Conservation (phyloP, 192 early-diverging fungal genomes). For the Glomus cerebriforme region DNA sequence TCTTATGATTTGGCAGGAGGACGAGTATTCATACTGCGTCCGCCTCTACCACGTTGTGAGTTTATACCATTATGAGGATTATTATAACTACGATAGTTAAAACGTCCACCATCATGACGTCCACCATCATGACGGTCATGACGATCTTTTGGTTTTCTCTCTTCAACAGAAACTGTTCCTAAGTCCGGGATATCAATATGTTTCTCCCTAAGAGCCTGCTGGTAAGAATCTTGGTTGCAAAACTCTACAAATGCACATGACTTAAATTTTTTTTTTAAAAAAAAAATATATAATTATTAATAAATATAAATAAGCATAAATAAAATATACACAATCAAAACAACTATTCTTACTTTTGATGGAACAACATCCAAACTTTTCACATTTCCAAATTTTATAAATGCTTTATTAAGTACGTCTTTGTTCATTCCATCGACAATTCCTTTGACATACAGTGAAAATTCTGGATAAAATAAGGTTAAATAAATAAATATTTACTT, state of each 20-base stretch:
- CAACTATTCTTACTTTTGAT: not conserved
- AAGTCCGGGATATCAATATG: slow-evolving; percentile 44
- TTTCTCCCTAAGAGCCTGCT: slow-evolving; percentile 60
- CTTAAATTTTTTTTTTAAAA: slow-evolving; percentile 35
- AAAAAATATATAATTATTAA: not conserved
- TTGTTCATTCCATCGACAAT: slow-evolving; percentile 54
- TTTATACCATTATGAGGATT: not conserved
- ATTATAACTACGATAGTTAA: not conserved
- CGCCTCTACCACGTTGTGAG: not conserved
- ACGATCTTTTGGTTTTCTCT: slow-evolving; percentile 35
- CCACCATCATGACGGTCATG: not conserved
- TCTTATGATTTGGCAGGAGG: slow-evolving; percentile 12
- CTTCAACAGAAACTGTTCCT: slow-evolving; percentile 50
- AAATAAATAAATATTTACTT: not conserved
- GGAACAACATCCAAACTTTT: slow-evolving; percentile 57
- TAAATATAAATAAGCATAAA: not conserved
- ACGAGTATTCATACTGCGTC: not conserved
- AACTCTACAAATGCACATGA: slow-evolving; percentile 75
- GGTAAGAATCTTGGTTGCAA: slow-evolving; percentile 56
- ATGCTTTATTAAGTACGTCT: slow-evolving; percentile 55
- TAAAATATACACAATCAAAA: not conserved
- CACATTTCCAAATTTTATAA: slow-evolving; percentile 61
- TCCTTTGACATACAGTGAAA: slow-evolving; percentile 66
- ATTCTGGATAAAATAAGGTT: slow-evolving; percentile 48
- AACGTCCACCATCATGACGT: not conserved